These are phyloP conservation scores for Cryptosporidium sp. DNA, from an alignment of 169 alveolate species.

Conservation along the genomic window DNA sequence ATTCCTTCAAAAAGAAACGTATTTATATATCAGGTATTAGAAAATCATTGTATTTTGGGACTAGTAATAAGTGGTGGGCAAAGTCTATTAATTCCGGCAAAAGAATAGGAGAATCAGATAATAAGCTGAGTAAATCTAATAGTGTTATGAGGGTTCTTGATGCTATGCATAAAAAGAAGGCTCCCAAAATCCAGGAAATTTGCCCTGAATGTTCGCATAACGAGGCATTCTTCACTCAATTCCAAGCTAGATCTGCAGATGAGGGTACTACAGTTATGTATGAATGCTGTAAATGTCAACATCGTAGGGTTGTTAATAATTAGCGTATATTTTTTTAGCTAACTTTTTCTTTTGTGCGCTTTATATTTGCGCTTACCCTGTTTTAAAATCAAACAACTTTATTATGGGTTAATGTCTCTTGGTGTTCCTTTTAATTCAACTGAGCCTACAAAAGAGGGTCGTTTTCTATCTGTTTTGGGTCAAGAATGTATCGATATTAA, in stretches of 20 bases:
- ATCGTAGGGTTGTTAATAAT: constrained; percentile 85
- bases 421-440: neutral
- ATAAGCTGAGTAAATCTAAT: constrained; percentile 3
- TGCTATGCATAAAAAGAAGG: constrained; percentile 78
- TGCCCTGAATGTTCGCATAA: constrained; percentile 88
- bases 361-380: constrained; percentile 1
- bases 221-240: constrained; percentile 84
- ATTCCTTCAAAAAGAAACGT: neutral
- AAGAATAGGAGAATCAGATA: neutral
- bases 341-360: neutral
- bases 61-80: constrained; percentile 30
- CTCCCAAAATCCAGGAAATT: constrained; percentile 78
- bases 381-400: neutral
- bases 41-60: constrained; percentile 18
- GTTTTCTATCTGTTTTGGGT: constrained; percentile 38
- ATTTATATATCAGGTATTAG: constrained; percentile 51
- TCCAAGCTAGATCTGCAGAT: constrained; percentile 91
- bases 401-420: constrained; percentile 59
- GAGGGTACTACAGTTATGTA: constrained; percentile 90
- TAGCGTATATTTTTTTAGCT: constrained; percentile 33
- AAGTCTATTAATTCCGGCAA: neutral
- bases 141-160: constrained; percentile 63
- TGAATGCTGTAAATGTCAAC: constrained; percentile 85
- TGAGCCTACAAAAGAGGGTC: constrained; percentile 33
- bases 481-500: constrained; percentile 71